Evolutionary conservation across 192 early-diverging fungal species (phyloP).

Genomic region (Neocallimastix lanati): DNA sequence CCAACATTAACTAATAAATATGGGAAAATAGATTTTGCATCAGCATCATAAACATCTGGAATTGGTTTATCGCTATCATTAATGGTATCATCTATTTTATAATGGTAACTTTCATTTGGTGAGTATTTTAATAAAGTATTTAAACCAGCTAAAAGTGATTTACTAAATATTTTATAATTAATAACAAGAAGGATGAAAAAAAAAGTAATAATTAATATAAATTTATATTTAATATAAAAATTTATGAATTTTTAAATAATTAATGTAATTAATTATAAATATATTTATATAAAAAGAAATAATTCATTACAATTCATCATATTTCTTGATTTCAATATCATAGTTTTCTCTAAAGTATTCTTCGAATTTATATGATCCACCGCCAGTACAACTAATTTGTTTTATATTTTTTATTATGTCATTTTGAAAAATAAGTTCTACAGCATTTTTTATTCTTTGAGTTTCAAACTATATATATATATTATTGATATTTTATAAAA

Average conservation of each 20-base stretch:
- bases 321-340: neutral
- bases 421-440: neutral
- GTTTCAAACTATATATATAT: neutral
- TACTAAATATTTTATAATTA: neutral
- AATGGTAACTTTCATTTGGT: neutral
- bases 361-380: neutral
- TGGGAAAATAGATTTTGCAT: neutral
- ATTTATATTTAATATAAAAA: too few species aligned
- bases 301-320: neutral
- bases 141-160: neutral
- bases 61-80: neutral
- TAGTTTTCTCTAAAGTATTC: neutral
- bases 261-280: too few species aligned
- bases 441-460: neutral
- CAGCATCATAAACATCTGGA: neutral
- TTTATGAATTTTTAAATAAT: too few species aligned
- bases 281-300: too few species aligned
- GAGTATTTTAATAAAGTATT: neutral
- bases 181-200: too few species aligned
- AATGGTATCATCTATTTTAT: neutral
- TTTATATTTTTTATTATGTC: neutral
- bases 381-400: neutral
- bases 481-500: too few species aligned
- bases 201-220: too few species aligned
- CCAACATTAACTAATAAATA: neutral